These are phyloP conservation scores for Endoconidiophora laricicola DNA, from an alignment of 2,329 filamentous ascomycete species.

Conservation along the genomic window DNA sequence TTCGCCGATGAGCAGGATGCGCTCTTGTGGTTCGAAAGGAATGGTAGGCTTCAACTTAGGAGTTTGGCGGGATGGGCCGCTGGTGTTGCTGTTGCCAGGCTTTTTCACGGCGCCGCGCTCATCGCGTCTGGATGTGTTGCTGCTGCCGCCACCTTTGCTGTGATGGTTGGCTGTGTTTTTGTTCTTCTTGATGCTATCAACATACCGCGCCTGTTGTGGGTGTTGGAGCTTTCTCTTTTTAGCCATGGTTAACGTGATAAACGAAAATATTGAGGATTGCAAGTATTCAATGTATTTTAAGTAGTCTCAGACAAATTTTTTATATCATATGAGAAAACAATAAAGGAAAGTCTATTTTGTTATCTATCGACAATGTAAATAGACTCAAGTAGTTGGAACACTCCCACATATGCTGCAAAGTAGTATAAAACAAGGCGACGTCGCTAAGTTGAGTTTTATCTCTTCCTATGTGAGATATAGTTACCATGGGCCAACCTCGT, in stretches of 20 bases:
- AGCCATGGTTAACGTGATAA: slow-evolving; percentile 17
- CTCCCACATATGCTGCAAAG: too few species aligned
- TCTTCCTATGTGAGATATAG: too few species aligned
- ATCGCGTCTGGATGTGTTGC: neutral
- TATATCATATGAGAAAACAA: too few species aligned
- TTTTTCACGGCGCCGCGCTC: slow-evolving; percentile 12
- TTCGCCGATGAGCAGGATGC: slow-evolving; percentile 63
- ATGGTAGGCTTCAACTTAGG: slow-evolving; percentile 27
- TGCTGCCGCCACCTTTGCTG: slow-evolving; percentile 3
- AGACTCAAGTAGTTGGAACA: too few species aligned
- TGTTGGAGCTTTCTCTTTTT: slow-evolving; percentile 28
- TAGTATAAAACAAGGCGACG: too few species aligned
- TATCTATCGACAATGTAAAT: too few species aligned
- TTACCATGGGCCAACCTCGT: too few species aligned
- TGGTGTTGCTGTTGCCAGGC: slow-evolving; percentile 13
- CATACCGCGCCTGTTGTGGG: slow-evolving; percentile 8
- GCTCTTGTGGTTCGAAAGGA: slow-evolving; percentile 49
- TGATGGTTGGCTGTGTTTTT: slow-evolving; percentile 11
- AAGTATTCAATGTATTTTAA: too few species aligned
- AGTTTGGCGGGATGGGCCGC: slow-evolving; percentile 6
- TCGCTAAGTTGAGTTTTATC: too few species aligned
- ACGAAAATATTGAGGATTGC: too few species aligned
- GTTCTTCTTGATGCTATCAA: slow-evolving; percentile 7
- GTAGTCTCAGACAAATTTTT: too few species aligned
- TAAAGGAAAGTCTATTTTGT: too few species aligned